phyloP scores from a whole-genome alignment of 164 flowering plant species.

The Piper betle region DNA sequence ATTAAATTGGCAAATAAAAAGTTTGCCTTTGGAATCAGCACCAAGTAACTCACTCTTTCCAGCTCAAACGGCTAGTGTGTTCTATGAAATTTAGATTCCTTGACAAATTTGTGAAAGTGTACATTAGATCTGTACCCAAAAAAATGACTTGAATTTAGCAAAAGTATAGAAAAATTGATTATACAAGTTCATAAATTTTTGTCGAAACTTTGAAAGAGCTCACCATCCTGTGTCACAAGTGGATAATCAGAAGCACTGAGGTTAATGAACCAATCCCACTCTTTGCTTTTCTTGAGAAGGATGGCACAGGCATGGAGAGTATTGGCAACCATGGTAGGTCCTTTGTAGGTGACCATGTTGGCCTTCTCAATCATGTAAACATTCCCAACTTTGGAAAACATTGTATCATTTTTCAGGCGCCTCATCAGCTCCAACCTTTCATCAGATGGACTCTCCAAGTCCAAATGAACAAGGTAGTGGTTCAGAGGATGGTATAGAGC shows the following conservation, averaged over 20 bases:
- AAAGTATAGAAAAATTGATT: too few species aligned
- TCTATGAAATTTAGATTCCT: conserved; percentile 20
- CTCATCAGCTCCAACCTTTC: conserved; percentile 79
- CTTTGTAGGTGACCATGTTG: conserved; percentile 88
- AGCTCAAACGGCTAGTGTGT: conserved; percentile 75
- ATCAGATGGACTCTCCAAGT: conserved; percentile 53
- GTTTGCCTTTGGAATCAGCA: background rate
- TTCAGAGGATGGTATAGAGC: conserved; percentile 84
- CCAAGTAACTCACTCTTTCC: conserved; percentile 67
- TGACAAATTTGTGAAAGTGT: conserved; percentile 39
- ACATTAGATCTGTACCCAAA: conserved; percentile 59
- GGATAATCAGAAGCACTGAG: conserved; percentile 98
- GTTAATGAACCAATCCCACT: conserved; percentile 27
- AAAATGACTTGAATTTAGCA: background rate
- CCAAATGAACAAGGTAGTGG: conserved; percentile 81
- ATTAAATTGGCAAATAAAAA: too few species aligned
- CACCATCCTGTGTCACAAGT: conserved; percentile 96
- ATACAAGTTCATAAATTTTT: too few species aligned
- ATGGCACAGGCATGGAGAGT: conserved; percentile 94
- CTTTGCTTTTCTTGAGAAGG: conserved; percentile 58
- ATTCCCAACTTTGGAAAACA: conserved; percentile 59
- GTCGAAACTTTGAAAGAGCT: conserved; percentile 7
- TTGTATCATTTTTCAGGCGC: conserved; percentile 46
- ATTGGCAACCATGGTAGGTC: conserved; percentile 91
- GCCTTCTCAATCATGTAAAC: conserved; percentile 72